Conservation (phyloP, 1,139 yeast genomes). For the Kodamaea plutei region DNA sequence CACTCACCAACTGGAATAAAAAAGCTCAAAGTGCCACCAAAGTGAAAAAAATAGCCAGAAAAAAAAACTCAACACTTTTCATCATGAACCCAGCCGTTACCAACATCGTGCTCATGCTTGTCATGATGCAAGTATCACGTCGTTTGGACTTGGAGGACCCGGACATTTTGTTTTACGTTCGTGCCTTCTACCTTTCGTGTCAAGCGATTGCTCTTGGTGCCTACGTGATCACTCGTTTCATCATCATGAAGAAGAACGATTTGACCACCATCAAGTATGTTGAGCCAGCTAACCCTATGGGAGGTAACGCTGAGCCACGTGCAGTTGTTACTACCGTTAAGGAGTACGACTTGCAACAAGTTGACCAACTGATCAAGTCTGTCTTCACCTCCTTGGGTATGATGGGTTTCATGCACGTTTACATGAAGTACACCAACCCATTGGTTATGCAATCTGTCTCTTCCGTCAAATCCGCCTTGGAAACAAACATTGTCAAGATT, state of each 20-base stretch:
- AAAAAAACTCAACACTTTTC: background rate
- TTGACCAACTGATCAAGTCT: slow-evolving; percentile 73
- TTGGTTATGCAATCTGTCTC: slow-evolving; percentile 91
- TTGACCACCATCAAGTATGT: slow-evolving; percentile 89
- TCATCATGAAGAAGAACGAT: slow-evolving; percentile 76
- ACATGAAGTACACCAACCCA: slow-evolving; percentile 98
- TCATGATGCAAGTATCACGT: slow-evolving; percentile 95
- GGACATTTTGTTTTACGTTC: slow-evolving; percentile 65
- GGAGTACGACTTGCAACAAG: slow-evolving; percentile 90
- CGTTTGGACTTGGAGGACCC: slow-evolving; percentile 89
- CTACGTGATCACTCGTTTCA: slow-evolving; percentile 59
- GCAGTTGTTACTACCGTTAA: slow-evolving; percentile 86
- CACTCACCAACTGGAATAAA: too few relatives aligned
- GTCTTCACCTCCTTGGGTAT: slow-evolving; percentile 88
- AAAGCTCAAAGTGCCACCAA: too few relatives aligned
- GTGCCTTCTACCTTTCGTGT: slow-evolving; percentile 67
- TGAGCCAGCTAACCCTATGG: slow-evolving; percentile 77
- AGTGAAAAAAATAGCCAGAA: background rate
- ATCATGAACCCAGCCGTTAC: slow-evolving; percentile 80
- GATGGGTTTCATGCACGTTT: slow-evolving; percentile 98
- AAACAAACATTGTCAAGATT: slow-evolving; percentile 87
- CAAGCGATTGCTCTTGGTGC: slow-evolving; percentile 62
- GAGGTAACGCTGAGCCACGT: slow-evolving; percentile 68
- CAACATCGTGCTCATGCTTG: slow-evolving; percentile 86
- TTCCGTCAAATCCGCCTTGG: slow-evolving; percentile 86